Evolutionary conservation across 2,329 filamentous ascomycete genomes (phyloP).

Genomic region (Trichoderma afroharzianum): DNA sequence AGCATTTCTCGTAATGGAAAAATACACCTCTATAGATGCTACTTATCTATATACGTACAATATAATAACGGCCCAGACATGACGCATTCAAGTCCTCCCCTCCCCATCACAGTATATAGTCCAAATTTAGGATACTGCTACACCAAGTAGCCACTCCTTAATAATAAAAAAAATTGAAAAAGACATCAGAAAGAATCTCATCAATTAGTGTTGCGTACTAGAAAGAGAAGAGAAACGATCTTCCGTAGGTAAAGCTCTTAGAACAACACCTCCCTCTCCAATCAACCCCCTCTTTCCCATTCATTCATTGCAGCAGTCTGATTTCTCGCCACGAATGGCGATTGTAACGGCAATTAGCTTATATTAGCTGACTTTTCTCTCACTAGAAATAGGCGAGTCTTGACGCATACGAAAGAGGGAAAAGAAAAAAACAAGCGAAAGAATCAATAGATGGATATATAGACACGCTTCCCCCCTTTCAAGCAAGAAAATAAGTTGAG

Average conservation of each 20-base stretch:
- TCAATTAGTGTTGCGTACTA: background rate
- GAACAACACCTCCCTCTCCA: background rate
- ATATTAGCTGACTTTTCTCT: background rate
- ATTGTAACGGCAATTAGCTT: background rate
- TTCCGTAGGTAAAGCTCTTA: background rate
- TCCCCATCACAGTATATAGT: background rate
- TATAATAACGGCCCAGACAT: background rate
- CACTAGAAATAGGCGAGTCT: background rate
- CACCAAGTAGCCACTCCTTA: background rate
- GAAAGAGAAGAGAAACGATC: background rate
- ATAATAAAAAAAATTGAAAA: background rate
- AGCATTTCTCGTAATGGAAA: background rate
- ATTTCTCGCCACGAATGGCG: background rate
- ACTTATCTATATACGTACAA: background rate
- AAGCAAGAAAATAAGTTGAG: background rate
- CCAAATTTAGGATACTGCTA: background rate
- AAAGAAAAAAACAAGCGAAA: background rate
- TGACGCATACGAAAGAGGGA: background rate
- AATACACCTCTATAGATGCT: background rate
- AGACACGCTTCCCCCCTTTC: background rate
- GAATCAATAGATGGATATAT: background rate
- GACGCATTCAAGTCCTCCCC: background rate
- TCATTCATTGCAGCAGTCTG: background rate
- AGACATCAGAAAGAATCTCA: background rate
- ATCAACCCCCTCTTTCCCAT: background rate